These are phyloP conservation scores for Candida nemodendra DNA, from an alignment of 805 yeast genomes.

Conservation along the genomic window DNA sequence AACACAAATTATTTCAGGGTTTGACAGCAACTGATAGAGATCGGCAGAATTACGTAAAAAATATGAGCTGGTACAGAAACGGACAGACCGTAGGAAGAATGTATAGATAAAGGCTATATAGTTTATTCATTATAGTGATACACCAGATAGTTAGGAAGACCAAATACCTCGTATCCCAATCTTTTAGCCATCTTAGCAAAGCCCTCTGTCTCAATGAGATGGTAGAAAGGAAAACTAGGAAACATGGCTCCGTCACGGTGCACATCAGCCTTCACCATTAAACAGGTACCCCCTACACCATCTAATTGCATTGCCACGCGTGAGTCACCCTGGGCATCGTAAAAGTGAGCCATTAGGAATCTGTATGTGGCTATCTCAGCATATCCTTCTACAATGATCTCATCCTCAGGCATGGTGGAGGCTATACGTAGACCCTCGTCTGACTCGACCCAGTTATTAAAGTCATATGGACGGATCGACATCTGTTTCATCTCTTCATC, in stretches of 20 bases:
- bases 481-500: conserved; percentile 54
- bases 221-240: conserved; percentile 97
- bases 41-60: background rate
- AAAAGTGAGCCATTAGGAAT: conserved; percentile 88
- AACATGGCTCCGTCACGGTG: conserved; percentile 99
- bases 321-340: conserved; percentile 61
- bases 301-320: conserved; percentile 79
- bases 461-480: conserved; percentile 85
- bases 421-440: conserved; percentile 82
- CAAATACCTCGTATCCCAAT: conserved; percentile 85
- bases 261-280: conserved; percentile 93
- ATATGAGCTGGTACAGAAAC: background rate
- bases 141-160: conserved; percentile 92
- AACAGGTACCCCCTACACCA: conserved; percentile 98
- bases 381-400: conserved; percentile 93
- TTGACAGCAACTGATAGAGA: background rate
- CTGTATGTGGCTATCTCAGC: conserved; percentile 91
- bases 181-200: conserved; percentile 98
- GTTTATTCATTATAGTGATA: conserved; percentile 79
- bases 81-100: no score
- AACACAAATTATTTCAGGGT: background rate
- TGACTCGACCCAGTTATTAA: conserved; percentile 90
- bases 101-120: background rate
- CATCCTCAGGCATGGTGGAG: conserved; percentile 71
- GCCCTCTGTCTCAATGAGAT: conserved; percentile 96